Evolutionary conservation across 768 basidiomycete genomes (phyloP), one percentile per base, ranked within the genome.

Genomic region (Cubamyces sp.): DNA sequence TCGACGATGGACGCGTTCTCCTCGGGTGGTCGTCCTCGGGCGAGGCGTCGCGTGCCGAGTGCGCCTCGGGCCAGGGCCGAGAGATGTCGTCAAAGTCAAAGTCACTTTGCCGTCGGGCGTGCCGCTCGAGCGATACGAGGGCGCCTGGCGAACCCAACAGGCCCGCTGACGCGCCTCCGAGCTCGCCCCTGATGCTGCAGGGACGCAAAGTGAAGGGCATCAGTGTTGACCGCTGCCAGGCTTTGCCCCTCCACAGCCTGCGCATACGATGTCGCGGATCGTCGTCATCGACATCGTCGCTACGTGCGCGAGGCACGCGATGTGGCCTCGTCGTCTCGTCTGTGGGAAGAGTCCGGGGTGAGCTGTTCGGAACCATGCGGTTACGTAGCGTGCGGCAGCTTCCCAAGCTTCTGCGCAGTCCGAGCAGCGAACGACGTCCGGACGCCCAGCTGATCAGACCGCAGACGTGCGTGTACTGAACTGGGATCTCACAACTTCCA

Each of bases 331-430:
- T 19, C 19, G 46, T 47, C n/a, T 23, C n/a, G 46, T 46, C 21
- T 11, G 19, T 46, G 45, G 19, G 45, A 34, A 34, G 34, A 46
- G 45, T 14, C 45, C 45, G 45, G 21, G 45, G 45, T 28, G 39
- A 7, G 12, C 3, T 26, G 26, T 19, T 12, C 15, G 19, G 4
- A 26, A 42, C 50, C 21, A 50, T 41, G n/a, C 39, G 16, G n/a
- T 51, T 51, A 59, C 57, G 57, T 51, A 21, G 23, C 15, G 49
- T 5, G n/a, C 9, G 34, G n/a, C 5, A 18, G 41, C 49, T 59
- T 59, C 57, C 43, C 57, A 21, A 34, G n/a, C 57, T 59, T 59
- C 57, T 59, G 57, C 57, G 57, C 57, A 59, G 57, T 28, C 8
- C 26, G 39, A 51, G 46, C 23, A 26, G 45, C 34, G 37, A 51